These are phyloP conservation scores for Lantana camara DNA, from an alignment of 257 asterid genomes.

Conservation along the genomic window DNA sequence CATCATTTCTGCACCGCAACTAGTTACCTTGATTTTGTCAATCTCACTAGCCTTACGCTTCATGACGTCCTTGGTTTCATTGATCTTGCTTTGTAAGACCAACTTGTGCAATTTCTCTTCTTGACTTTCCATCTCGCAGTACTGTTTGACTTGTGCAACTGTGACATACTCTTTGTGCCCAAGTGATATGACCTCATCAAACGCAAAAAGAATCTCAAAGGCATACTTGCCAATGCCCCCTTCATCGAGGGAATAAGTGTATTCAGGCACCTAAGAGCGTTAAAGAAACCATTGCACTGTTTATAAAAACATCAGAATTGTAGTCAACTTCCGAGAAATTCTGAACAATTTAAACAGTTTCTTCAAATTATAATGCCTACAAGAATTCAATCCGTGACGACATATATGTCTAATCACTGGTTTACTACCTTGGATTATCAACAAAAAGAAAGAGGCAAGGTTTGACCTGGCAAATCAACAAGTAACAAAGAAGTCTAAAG, in stretches of 20 bases:
- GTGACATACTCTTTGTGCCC: constrained; percentile 95
- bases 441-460: constrained; percentile 24
- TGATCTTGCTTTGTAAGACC: constrained; percentile 83
- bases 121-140: constrained; percentile 97
- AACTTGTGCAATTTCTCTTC: constrained; percentile 91
- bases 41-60: constrained; percentile 93
- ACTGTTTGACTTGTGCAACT: constrained; percentile 95
- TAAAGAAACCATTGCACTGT: constrained; percentile 39
- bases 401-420: constrained; percentile 6
- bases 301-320: constrained; percentile 6
- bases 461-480: constrained; percentile 17
- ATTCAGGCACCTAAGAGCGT: constrained; percentile 84
- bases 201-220: constrained; percentile 88
- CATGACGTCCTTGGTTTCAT: constrained; percentile 87
- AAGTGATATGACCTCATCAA: constrained; percentile 88
- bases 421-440: not conserved
- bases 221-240: constrained; percentile 85
- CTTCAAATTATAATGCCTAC: not conserved
- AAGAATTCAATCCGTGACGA: not conserved
- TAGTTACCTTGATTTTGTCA: constrained; percentile 87
- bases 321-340: not conserved
- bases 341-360: not conserved
- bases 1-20: constrained; percentile 12
- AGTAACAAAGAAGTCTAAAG: constrained; percentile 14
- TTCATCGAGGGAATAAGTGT: constrained; percentile 85